Evolutionary conservation across 345 rosid species (phyloP).

Genomic region (Euphorbia tirucalli): DNA sequence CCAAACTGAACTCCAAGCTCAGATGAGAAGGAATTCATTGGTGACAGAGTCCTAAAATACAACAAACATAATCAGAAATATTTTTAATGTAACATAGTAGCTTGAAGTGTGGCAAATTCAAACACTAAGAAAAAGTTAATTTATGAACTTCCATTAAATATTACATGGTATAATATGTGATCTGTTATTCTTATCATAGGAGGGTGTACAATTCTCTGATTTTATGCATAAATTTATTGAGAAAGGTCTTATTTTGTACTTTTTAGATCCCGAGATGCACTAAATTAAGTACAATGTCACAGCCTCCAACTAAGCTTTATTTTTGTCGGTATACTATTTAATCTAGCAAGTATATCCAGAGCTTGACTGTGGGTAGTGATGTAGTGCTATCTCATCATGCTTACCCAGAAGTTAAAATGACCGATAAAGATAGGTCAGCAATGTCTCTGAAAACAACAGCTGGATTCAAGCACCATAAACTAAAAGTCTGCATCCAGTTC

Average conservation of each 20-base stretch:
- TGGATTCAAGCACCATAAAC: slow-evolving; percentile 98
- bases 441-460: slow-evolving; percentile 86
- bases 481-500: slow-evolving; percentile 60
- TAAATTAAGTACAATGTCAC: too few species aligned
- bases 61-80: slow-evolving; percentile 15
- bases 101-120: not conserved
- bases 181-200: not conserved
- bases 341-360: too few species aligned
- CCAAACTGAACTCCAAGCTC: slow-evolving; percentile 96
- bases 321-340: too few species aligned
- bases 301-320: too few species aligned
- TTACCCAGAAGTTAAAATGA: slow-evolving; percentile 96
- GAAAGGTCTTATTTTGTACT: too few species aligned
- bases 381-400: slow-evolving; percentile 19
- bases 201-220: not conserved
- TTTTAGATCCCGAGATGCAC: too few species aligned
- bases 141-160: not conserved
- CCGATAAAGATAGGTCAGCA: slow-evolving; percentile 79
- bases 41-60: slow-evolving; percentile 75
- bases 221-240: too few species aligned
- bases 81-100: not conserved
- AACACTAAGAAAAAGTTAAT: too few species aligned
- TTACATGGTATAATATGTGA: not conserved
- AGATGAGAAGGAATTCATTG: slow-evolving; percentile 87
- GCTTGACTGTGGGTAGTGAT: too few species aligned